Evolutionary conservation across 768 basidiomycete genomes (phyloP).

Genomic region (Rhizopogon vinicolor): DNA sequence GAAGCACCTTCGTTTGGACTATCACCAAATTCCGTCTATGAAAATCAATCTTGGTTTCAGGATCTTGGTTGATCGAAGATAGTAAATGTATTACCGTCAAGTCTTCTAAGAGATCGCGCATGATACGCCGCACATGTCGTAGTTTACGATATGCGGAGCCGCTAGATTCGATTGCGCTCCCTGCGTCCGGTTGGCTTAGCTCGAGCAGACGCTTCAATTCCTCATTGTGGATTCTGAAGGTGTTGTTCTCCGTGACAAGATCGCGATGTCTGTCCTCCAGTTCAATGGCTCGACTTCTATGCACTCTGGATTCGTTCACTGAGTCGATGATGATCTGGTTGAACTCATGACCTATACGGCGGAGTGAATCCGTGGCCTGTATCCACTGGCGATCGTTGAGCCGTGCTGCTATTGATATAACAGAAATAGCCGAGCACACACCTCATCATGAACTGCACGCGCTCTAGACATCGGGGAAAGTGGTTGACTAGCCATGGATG

Average conservation of each 20-base stretch:
- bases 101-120: slow-evolving; percentile 39
- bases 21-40: background rate
- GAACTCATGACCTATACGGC: slow-evolving; percentile 28
- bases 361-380: slow-evolving; percentile 22
- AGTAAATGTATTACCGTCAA: slow-evolving; percentile 27
- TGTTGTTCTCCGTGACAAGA: slow-evolving; percentile 20
- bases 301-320: slow-evolving; percentile 17
- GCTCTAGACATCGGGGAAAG: slow-evolving; percentile 15
- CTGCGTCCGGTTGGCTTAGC: slow-evolving; percentile 23
- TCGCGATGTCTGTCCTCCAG: slow-evolving; percentile 30
- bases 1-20: background rate
- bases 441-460: slow-evolving; percentile 24
- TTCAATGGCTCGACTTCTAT: slow-evolving; percentile 27
- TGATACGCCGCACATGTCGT: slow-evolving; percentile 32
- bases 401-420: too few relatives aligned
- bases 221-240: slow-evolving; percentile 26
- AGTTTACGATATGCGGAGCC: slow-evolving; percentile 27
- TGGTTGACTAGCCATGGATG: background rate
- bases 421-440: slow-evolving; percentile 1
- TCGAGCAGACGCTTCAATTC: slow-evolving; percentile 28
- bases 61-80: background rate
- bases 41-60: background rate
- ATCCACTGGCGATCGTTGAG: slow-evolving; percentile 11
- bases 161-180: slow-evolving; percentile 23
- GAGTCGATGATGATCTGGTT: slow-evolving; percentile 13